Conservation (phyloP, 805 yeast genomes). For the Yamadazyma philogaea region DNA sequence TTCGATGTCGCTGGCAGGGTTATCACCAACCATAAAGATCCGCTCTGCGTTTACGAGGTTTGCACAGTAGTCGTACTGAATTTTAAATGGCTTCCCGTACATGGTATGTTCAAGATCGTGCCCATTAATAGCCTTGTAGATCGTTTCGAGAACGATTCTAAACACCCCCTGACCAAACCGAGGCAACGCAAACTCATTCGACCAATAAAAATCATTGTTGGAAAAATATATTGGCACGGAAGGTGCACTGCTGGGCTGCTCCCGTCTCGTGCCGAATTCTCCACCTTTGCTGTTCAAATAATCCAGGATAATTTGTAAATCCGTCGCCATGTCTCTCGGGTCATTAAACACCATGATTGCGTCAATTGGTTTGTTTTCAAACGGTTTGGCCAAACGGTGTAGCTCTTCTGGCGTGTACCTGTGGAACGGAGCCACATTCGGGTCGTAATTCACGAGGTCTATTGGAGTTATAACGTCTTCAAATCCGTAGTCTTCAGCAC, state of each 20-base stretch:
- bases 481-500: conserved; percentile 77
- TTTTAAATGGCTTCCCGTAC: conserved; percentile 77
- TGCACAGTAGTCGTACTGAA: conserved; percentile 81
- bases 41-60: conserved; percentile 54
- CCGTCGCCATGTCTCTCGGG: conserved; percentile 85
- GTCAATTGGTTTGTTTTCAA: conserved; percentile 48
- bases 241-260: conserved; percentile 35
- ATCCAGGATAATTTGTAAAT: conserved; percentile 74
- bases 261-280: conserved; percentile 56
- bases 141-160: conserved; percentile 55
- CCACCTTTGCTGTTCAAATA: conserved; percentile 64
- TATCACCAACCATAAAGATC: conserved; percentile 97
- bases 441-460: conserved; percentile 61
- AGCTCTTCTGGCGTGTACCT: conserved; percentile 2
- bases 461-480: conserved; percentile 67
- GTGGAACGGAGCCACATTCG: conserved; percentile 68
- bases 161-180: conserved; percentile 93
- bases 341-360: conserved; percentile 84
- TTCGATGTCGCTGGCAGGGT: conserved; percentile 86
- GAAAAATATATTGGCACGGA: conserved; percentile 73
- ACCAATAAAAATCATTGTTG: conserved; percentile 84
- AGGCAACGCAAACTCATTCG: conserved; percentile 73
- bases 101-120: conserved; percentile 49
- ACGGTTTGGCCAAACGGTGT: conserved; percentile 7
- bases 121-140: conserved; percentile 55